A percentile compares a stretch with the other conserved stretches of the same genome.
Evolutionary conservation across 257 asterid species (phyloP).

Genomic region (Dorcoceras hygrometricum): DNA sequence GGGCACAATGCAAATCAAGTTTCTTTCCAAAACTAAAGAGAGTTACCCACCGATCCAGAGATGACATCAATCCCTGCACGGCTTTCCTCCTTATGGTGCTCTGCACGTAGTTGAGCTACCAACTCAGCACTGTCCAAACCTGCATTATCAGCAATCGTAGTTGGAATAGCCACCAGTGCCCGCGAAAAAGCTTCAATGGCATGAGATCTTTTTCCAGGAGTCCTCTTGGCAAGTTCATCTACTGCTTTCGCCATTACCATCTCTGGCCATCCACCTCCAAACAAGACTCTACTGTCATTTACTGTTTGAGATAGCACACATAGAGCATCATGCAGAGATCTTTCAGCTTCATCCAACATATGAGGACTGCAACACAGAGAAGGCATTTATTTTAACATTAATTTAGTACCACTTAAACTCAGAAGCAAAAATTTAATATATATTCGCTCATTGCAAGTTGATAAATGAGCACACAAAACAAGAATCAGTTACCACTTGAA

Average conservation of each 20-base stretch:
- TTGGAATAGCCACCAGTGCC: slow-evolving; percentile 82
- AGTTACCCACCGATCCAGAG: slow-evolving; percentile 71
- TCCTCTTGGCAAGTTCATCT: slow-evolving; percentile 81
- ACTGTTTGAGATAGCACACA: slow-evolving; percentile 92
- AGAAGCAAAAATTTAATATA: not conserved
- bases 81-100: slow-evolving; percentile 77
- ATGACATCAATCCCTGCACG: slow-evolving; percentile 83
- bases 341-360: slow-evolving; percentile 88
- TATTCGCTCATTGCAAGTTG: not conserved
- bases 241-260: slow-evolving; percentile 94
- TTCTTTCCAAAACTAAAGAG: not conserved
- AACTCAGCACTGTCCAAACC: slow-evolving; percentile 87
- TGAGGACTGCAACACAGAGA: slow-evolving; percentile 58
- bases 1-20: not conserved
- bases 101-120: slow-evolving; percentile 88
- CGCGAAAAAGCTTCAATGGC: slow-evolving; percentile 92
- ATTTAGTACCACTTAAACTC: not conserved
- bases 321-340: slow-evolving; percentile 89
- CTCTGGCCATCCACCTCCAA: slow-evolving; percentile 98
- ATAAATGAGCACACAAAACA: not conserved
- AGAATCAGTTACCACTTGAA: not conserved
- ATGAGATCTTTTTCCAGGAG: slow-evolving; percentile 85
- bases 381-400: not conserved
- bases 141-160: slow-evolving; percentile 88
- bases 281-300: slow-evolving; percentile 73